Conservation (phyloP, 768 basidiomycete genomes). For the Mycena filopes region DNA sequence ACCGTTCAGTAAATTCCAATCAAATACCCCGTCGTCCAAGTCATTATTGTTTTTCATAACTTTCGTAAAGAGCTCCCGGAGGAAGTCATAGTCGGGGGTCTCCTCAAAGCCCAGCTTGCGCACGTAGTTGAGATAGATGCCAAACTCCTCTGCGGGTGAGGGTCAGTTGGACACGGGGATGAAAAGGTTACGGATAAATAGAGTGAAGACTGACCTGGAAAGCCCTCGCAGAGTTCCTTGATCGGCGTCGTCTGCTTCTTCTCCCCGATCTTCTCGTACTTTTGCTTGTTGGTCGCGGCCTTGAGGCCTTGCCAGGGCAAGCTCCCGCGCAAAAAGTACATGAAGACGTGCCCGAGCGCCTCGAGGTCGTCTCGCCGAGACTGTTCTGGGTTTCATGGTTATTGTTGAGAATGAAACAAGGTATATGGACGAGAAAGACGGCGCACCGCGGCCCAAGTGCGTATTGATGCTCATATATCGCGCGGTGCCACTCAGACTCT, state of each 20-base stretch:
- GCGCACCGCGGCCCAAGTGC: constrained; percentile 92
- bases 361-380: constrained; percentile 97
- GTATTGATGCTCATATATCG: constrained; percentile 99
- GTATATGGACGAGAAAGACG: constrained; percentile 12
- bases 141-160: constrained; percentile 85
- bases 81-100: constrained; percentile 98
- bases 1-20: constrained; percentile 96
- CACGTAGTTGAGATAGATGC: constrained; percentile 98
- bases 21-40: constrained; percentile 91
- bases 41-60: constrained; percentile 93
- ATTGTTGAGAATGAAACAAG: constrained; percentile 14
- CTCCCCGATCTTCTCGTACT: constrained; percentile 99
- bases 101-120: constrained; percentile 99
- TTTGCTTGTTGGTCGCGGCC: constrained; percentile 99
- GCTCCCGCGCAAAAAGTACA: constrained; percentile 98
- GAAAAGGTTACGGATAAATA: constrained; percentile 19
- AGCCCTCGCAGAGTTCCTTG: constrained; percentile 95
- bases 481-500: constrained; percentile 96
- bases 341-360: constrained; percentile 99
- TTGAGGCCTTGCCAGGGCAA: constrained; percentile 99
- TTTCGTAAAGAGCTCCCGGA: constrained; percentile 94
- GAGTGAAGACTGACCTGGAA: constrained; percentile 74
- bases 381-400: constrained; percentile 65
- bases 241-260: constrained; percentile 99
- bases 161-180: constrained; percentile 10